These are phyloP conservation scores for Cordyceps fumosorosea DNA, from an alignment of 2,329 filamentous ascomycete genomes.

Conservation along the genomic window DNA sequence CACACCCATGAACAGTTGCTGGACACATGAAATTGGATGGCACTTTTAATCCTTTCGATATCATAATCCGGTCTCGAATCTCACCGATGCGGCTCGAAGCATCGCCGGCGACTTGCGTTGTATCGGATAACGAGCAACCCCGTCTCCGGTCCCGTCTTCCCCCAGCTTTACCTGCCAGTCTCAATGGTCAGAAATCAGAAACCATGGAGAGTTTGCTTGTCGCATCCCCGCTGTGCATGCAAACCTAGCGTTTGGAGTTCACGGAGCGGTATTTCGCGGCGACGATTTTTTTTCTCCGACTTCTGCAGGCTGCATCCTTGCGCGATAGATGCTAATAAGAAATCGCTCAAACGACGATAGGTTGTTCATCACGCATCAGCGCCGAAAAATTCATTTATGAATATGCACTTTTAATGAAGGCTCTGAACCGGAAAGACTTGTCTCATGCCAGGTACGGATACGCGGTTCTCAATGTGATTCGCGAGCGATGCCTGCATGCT, in stretches of 20 bases:
- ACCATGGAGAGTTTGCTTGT: neutral
- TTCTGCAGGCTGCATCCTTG: neutral
- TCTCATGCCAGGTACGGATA: neutral
- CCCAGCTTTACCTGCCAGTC: no score
- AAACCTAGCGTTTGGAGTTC: neutral
- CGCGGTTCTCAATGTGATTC: neutral
- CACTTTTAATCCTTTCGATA: no score
- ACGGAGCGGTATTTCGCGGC: neutral
- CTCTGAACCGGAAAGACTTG: neutral
- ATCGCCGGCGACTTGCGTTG: no score
- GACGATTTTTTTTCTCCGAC: neutral
- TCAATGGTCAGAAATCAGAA: conserved; percentile 1
- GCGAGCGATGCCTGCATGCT: neutral
- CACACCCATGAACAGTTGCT: no score
- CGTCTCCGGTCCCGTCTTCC: no score
- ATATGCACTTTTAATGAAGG: neutral
- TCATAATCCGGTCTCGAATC: no score
- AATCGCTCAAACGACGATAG: neutral
- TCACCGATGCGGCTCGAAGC: no score
- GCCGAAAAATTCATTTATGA: neutral
- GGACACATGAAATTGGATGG: no score
- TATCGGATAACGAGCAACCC: no score
- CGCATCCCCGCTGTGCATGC: neutral
- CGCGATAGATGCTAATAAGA: neutral
- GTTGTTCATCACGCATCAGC: neutral